phyloP scores from a whole-genome alignment of 257 asterid species.

The Nicotiana attenuata region DNA sequence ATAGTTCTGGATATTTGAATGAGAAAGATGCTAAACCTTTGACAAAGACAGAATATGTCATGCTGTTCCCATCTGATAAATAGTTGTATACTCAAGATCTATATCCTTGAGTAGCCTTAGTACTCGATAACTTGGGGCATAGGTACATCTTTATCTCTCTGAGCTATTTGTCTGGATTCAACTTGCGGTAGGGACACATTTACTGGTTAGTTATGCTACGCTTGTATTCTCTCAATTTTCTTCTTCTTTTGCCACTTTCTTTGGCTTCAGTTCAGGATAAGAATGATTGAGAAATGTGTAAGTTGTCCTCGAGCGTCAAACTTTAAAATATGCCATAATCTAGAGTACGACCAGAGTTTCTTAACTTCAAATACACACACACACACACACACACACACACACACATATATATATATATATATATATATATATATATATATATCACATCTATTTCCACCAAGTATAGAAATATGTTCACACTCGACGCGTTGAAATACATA shows the following conservation, averaged over 20 bases:
- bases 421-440: too few relatives aligned
- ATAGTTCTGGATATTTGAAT: neutral
- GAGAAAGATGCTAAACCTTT: neutral
- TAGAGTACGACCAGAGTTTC: neutral
- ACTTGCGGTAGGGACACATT: neutral
- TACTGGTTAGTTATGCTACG: neutral
- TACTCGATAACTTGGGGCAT: neutral
- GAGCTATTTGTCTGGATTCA: neutral
- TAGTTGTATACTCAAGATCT: neutral
- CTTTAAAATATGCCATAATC: neutral
- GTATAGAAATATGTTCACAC: neutral
- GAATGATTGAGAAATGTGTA: neutral
- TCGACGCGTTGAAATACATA: neutral
- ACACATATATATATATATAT: too few relatives aligned
- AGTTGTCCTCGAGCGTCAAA: neutral
- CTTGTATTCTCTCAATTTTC: neutral
- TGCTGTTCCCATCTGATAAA: neutral
- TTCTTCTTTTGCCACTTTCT: neutral
- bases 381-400: neutral
- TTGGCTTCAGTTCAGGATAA: neutral
- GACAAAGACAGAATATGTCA: neutral
- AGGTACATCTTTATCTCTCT: neutral
- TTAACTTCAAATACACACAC: neutral
- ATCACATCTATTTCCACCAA: neutral
- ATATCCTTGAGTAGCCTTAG: neutral